Evolutionary conservation across 1,139 yeast species (phyloP).

Genomic region (Lodderomyces orthopsilosis): DNA sequence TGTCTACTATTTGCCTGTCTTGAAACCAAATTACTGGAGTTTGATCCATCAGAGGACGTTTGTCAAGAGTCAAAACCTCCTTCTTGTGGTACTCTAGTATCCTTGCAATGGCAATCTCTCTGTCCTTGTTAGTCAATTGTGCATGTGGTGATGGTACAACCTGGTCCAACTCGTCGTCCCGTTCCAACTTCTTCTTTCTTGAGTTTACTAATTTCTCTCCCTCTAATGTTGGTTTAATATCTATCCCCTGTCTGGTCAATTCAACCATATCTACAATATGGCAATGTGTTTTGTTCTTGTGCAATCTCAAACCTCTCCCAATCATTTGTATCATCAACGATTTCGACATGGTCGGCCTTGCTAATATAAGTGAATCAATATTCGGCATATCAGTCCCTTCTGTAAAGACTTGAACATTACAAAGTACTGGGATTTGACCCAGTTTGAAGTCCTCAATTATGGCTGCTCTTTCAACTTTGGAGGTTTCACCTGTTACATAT

Average conservation of each 20-base stretch:
- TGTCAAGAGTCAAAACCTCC: slow-evolving; percentile 21
- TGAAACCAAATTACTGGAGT: slow-evolving; percentile 10
- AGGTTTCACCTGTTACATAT: slow-evolving; percentile 69
- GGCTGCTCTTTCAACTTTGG: slow-evolving; percentile 46
- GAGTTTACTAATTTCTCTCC: slow-evolving; percentile 33
- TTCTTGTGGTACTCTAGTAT: slow-evolving; percentile 6
- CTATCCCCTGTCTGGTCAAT: slow-evolving; percentile 55
- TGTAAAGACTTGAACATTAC: slow-evolving; percentile 88
- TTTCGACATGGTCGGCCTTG: slow-evolving; percentile 78
- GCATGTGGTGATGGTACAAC: slow-evolving; percentile 4
- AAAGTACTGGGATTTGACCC: slow-evolving; percentile 66
- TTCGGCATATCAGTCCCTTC: slow-evolving; percentile 96
- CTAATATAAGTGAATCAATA: slow-evolving; percentile 75
- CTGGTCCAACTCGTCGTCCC: slow-evolving; percentile 12
- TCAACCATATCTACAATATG: slow-evolving; percentile 79
- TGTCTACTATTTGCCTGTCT: slow-evolving; percentile 19
- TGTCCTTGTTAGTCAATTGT: slow-evolving; percentile 8
- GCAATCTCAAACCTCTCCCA: slow-evolving; percentile 79
- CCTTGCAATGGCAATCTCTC: slow-evolving; percentile 2
- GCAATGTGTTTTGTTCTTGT: slow-evolving; percentile 61
- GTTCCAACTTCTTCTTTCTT: slow-evolving; percentile 19
- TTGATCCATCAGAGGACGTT: slow-evolving; percentile 30
- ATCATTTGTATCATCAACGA: slow-evolving; percentile 81
- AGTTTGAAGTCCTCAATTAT: slow-evolving; percentile 57
- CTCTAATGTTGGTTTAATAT: slow-evolving; percentile 58